A percentile compares a stretch with the other conserved stretches of the same genome.
phyloP scores from a whole-genome alignment of 257 asterid species.

The Verbascum thapsus region DNA sequence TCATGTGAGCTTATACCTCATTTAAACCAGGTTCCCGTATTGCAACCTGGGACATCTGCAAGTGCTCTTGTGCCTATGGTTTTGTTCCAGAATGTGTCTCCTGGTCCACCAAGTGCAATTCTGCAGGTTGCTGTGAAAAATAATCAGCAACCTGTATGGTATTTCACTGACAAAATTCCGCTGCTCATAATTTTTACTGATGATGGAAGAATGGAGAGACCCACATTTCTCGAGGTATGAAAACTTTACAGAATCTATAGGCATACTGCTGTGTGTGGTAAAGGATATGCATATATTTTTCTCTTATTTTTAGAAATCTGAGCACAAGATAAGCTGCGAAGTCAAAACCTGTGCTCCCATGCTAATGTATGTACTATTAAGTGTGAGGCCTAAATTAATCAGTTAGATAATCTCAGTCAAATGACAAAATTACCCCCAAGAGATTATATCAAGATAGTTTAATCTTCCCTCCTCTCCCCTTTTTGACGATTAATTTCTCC shows the following conservation, averaged over 20 bases:
- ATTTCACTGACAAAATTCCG: conserved; percentile 73
- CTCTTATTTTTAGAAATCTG: conserved; percentile 14
- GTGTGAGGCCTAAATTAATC: too few species aligned
- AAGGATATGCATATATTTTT: too few species aligned
- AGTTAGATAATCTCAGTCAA: too few species aligned
- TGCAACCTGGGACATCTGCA: conserved; percentile 89
- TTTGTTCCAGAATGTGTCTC: conserved; percentile 76
- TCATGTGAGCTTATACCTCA: conserved; percentile 20
- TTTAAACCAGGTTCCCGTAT: conserved; percentile 66
- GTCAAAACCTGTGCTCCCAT: too few species aligned
- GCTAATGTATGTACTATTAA: too few species aligned
- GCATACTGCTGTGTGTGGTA: too few species aligned
- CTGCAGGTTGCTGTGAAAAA: conserved; percentile 97
- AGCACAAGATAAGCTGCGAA: too few species aligned
- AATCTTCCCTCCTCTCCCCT: too few species aligned
- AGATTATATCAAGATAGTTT: too few species aligned
- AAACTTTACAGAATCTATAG: too few species aligned
- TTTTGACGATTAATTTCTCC: too few species aligned
- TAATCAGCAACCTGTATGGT: conserved; percentile 98
- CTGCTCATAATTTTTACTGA: conserved; percentile 64
- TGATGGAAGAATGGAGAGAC: conserved; percentile 95
- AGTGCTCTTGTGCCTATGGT: conserved; percentile 89
- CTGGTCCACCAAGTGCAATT: conserved; percentile 79
- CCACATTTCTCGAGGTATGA: conserved; percentile 83
- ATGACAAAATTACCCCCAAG: too few species aligned